Percentiles rank a stretch among this genome's conserved stretches.
Evolutionary conservation across 352 stramenopile species (phyloP).

Genomic region (Globisporangium ultimum): DNA sequence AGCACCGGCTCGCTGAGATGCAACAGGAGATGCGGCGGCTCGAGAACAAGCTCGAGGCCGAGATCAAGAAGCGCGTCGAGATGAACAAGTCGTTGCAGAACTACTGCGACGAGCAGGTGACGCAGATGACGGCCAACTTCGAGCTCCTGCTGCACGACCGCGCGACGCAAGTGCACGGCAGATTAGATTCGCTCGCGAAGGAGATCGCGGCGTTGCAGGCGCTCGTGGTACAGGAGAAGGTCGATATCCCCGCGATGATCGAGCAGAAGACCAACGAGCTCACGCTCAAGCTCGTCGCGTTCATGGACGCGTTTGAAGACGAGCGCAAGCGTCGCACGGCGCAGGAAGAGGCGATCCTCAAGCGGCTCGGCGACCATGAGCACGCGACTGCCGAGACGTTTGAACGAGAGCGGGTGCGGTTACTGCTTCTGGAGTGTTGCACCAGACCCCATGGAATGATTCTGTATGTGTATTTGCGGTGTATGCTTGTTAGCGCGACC

Average conservation of each 20-base stretch:
- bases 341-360: conserved; percentile 88
- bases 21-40: conserved; percentile 89
- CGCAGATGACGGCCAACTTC: conserved; percentile 80
- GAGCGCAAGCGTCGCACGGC: conserved; percentile 79
- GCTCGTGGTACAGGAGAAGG: conserved; percentile 84
- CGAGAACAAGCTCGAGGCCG: conserved; percentile 89
- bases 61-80: conserved; percentile 94
- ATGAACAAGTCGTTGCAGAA: conserved; percentile 92
- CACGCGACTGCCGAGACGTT: conserved; percentile 72
- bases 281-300: conserved; percentile 79
- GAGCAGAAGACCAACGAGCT: conserved; percentile 88
- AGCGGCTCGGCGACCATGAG: conserved; percentile 89
- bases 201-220: conserved; percentile 81
- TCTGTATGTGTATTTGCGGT: background rate
- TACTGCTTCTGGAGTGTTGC: too few species aligned
- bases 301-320: conserved; percentile 88
- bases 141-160: conserved; percentile 78
- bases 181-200: conserved; percentile 63
- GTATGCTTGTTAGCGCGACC: conserved; percentile 19
- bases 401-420: conserved; percentile 49
- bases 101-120: conserved; percentile 88
- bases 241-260: conserved; percentile 88
- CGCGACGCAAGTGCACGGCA: conserved; percentile 64
- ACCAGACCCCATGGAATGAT: too few species aligned
- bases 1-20: conserved; percentile 92